Evolutionary conservation across 306 rosid genomes (phyloP).

Genomic region (Potentilla sterilis): DNA sequence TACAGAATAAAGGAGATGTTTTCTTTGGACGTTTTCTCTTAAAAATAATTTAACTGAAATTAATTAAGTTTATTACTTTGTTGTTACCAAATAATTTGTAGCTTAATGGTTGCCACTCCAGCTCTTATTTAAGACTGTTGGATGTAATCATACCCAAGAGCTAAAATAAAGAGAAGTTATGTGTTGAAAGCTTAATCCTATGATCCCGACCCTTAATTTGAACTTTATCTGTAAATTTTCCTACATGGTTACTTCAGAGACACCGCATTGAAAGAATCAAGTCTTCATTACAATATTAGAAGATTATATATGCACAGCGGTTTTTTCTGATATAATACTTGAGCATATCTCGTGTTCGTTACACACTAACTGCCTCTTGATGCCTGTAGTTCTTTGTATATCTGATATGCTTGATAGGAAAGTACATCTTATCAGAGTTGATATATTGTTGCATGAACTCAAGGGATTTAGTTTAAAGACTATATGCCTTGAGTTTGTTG

Average conservation of each 20-base stretch:
- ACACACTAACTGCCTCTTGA: not conserved
- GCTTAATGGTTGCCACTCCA: not conserved
- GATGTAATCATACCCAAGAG: not conserved
- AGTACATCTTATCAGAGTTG: not conserved
- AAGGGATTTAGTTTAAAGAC: not conserved
- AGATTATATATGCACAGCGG: not conserved
- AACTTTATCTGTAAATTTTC: not conserved
- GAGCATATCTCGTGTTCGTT: not conserved
- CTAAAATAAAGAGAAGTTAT: not conserved
- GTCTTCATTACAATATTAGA: not conserved
- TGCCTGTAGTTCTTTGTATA: not conserved
- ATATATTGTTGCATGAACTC: slow-evolving; percentile 1
- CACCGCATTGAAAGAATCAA: not conserved
- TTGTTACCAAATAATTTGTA: not conserved
- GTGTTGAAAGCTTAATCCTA: not conserved
- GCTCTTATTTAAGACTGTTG: not conserved
- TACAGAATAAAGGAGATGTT: not conserved
- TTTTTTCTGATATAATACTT: not conserved
- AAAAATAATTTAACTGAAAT: not conserved
- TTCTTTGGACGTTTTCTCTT: not conserved
- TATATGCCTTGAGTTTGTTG: not conserved
- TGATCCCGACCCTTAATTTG: not conserved
- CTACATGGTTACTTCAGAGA: not conserved
- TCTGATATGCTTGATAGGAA: slow-evolving; percentile 6
- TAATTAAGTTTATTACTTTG: not conserved